phyloP scores from a whole-genome alignment of 2,329 filamentous ascomycete species.

The Aspergillus pseudotamarii region DNA sequence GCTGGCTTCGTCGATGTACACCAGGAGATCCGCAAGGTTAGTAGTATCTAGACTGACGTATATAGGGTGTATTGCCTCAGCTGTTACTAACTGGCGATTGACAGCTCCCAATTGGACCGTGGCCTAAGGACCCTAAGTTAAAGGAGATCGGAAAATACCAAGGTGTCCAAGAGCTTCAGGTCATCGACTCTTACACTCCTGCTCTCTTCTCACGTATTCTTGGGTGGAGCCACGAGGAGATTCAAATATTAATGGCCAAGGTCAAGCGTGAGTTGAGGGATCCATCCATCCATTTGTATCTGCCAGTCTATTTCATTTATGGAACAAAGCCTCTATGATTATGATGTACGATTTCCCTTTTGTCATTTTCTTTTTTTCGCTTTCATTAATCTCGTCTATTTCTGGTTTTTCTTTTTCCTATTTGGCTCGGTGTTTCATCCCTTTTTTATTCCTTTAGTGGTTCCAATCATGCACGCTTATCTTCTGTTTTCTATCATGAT shows the following conservation, averaged over 20 bases:
- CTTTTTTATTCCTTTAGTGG: too few relatives aligned
- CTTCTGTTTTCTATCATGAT: too few relatives aligned
- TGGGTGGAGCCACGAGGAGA: not conserved
- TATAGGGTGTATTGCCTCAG: not conserved
- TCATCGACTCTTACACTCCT: not conserved
- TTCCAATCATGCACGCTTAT: too few relatives aligned
- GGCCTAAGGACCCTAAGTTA: not conserved
- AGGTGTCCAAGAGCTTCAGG: not conserved
- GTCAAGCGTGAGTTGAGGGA: constrained; percentile 2
- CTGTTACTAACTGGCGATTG: not conserved
- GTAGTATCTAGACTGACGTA: not conserved
- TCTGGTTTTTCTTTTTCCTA: too few relatives aligned
- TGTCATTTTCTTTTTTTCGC: too few relatives aligned
- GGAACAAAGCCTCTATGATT: not conserved
- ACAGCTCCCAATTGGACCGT: not conserved
- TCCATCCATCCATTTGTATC: not conserved
- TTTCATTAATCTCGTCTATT: too few relatives aligned
- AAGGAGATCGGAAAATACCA: constrained; percentile 4
- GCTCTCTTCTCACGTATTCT: not conserved
- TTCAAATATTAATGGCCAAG: not conserved
- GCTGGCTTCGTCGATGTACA: not conserved
- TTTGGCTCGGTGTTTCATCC: too few relatives aligned
- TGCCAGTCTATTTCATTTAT: not conserved
- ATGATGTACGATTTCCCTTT: not conserved
- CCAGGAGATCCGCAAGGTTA: constrained; percentile 1